Evolutionary conservation across 129 eudicot genomes (phyloP).

Genomic region (Escallonia rubra): DNA sequence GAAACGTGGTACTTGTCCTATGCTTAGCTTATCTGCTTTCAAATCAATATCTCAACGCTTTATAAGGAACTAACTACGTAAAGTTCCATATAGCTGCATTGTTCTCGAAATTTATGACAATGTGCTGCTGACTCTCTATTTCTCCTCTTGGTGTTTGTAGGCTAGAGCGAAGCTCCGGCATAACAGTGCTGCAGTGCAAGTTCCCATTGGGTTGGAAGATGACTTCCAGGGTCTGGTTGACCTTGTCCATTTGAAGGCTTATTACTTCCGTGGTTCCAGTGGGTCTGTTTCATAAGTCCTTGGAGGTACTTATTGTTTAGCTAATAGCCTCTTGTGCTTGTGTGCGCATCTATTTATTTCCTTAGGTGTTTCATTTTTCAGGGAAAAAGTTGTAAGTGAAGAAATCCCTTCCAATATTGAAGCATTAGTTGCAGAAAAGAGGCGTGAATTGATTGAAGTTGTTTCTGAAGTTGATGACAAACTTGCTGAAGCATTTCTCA

Average conservation of each 20-base stretch:
- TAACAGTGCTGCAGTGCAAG: conserved; percentile 96
- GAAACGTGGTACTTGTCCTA: no score
- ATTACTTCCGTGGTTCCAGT: conserved; percentile 81
- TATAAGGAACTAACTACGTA: no score
- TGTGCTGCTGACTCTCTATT: not conserved
- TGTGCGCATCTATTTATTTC: not conserved
- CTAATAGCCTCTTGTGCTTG: not conserved
- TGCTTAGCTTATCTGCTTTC: no score
- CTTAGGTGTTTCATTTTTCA: conserved; percentile 18
- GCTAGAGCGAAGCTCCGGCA: conserved; percentile 94
- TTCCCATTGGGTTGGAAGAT: conserved; percentile 95
- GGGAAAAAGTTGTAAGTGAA: conserved; percentile 70
- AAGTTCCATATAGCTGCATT: no score
- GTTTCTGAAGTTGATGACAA: conserved; percentile 97
- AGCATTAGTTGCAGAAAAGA: conserved; percentile 63
- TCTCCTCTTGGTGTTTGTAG: conserved; percentile 24
- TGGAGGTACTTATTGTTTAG: not conserved
- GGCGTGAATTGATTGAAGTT: conserved; percentile 80
- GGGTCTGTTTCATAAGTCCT: conserved; percentile 55
- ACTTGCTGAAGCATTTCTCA: conserved; percentile 82
- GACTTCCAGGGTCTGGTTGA: conserved; percentile 91
- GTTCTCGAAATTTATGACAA: no score
- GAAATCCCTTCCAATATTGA: conserved; percentile 75
- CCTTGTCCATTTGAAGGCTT: conserved; percentile 82
- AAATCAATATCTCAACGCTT: no score